phyloP scores from a whole-genome alignment of 202 grass and related monocot species.

The Alloteropsis angusta region DNA sequence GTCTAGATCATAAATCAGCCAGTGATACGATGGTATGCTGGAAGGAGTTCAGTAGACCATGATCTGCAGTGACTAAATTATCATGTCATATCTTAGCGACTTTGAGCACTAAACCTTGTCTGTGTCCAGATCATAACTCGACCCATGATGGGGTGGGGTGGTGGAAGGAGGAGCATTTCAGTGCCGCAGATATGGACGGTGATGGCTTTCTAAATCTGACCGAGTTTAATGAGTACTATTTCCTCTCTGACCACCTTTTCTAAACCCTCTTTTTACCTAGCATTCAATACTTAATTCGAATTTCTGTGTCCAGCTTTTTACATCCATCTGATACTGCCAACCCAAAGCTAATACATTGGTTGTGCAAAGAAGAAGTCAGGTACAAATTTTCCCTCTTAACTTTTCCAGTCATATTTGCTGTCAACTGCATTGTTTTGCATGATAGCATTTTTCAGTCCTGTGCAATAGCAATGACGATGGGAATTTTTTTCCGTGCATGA shows the following conservation, averaged over 20 bases:
- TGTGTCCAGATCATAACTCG: conserved; percentile 60
- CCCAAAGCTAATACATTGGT: conserved; percentile 74
- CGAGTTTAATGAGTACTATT: conserved; percentile 85
- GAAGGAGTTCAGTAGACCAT: not conserved
- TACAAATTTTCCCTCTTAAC: conserved; percentile 16
- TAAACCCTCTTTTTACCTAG: conserved; percentile 4
- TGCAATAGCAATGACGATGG: not conserved
- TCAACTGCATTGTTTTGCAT: not conserved
- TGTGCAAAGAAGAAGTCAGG: conserved; percentile 96
- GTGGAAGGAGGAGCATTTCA: conserved; percentile 91
- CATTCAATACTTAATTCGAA: conserved; percentile 37
- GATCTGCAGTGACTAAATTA: not conserved
- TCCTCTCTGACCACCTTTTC: not conserved
- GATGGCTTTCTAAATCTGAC: conserved; percentile 78
- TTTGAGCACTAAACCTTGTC: conserved; percentile 12
- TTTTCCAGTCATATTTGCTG: not conserved
- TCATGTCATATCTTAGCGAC: not conserved
- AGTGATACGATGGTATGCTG: not conserved
- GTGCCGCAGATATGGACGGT: conserved; percentile 58
- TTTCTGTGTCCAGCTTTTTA: conserved; percentile 57
- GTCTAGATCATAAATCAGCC: not conserved
- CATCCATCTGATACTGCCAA: conserved; percentile 81
- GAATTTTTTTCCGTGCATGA: not conserved
- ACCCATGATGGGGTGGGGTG: conserved; percentile 64
- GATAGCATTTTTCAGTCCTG: not conserved